Evolutionary conservation across 306 rosid species (phyloP), one percentile per base, ranked within the genome.

Genomic region (Corylus heterophylla): DNA sequence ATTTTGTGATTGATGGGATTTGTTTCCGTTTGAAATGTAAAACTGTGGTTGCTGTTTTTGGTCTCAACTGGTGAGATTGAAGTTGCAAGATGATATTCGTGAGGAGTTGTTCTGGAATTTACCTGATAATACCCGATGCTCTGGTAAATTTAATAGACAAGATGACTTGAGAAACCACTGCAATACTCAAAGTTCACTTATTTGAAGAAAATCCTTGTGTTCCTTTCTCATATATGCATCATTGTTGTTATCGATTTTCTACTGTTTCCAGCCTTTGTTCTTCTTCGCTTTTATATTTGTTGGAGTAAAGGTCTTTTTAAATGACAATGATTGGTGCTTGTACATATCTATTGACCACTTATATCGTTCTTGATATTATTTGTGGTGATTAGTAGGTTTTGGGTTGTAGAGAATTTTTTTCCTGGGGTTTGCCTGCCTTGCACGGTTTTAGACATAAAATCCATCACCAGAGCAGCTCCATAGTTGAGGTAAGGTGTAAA

Each of bases 381-480:
- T 87, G 71, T 73, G 64, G 64, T 71, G 69, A 81, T 76, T 79
- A 75, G 82, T 82, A 92, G 98, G 83, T 83, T 77, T 56, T 74
- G 81, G 89, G 94, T 58, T 79, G 77, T 73, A 77, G 85, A 74
- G 83, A 85, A 20, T 31, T 55, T 79, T 78, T 81, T 71, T 77
- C 87, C 52, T 79, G 80, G 85, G 64, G 78, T 61, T 76, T 80
- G 39, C 88, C 89, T 68, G 74, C 89, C 5, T 77, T 86, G 76
- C 87, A 85, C 80, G 78, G 84, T 51, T 81, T 78, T 71, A 88
- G 87, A 73, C 89, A 83, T 85, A 90, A 86, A 49, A 85, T 92
- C 83, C 98, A 94, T 85, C 90, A 92, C 50, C 97, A 90, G 73
- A 94, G 89, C 83, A 89, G 90, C 91, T 79, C 94, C 84, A 8